Base-by-base conservation (phyloP, 73 alveolate genomes). In the Paramecium octaurelia region DNA sequence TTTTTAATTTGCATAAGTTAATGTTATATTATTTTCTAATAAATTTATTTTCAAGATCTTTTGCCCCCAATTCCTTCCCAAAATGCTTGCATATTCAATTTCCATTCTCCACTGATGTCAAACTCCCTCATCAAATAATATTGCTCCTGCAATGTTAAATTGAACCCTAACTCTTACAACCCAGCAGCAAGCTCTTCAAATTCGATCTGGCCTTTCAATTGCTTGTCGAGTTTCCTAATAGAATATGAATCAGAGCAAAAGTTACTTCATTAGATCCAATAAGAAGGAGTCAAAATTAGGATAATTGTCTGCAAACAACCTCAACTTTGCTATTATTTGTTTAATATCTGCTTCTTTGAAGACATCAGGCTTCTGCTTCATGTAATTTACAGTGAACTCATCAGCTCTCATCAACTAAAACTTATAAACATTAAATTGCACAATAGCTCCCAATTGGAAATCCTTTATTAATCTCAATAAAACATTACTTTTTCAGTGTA, bases 41-140 rank as follows among this genome's bases (percentile, higher is more conserved):
- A 31, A 44, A 80, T 43, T 80, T 35, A 36, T 34, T 75, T 75
- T 75, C 48, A 75, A 31, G 34, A 36, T 36, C 38, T 75, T 36
- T 40, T 75, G 34, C 88, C 88, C 7, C 88, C 88, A 9, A 75
- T 31, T 36, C 88, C 88, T 75, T 75, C 88, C 88, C 88, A 75
- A 3, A 75, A 40, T 34, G 42, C 88, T 14, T 75, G 18, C 88
- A 75, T 75, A 44, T 44, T 34, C 36, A 75, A 35, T 40, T 75
- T 75, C 88, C 88, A 75, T 36, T 75, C 88, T 3, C 59, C 59
- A 36, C 31, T 75, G 21, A 10, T 36, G 38, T 75, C 88, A 36
- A 75, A 75, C 14, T 75, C 58, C 38, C 88, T 75, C 88, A 75
- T 75, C n/a, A 75, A 75, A 35, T 75, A 75, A 18, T 75, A 75